Evolutionary conservation across 2,329 filamentous ascomycete genomes (phyloP), one percentile per base, ranked within the genome.

Genomic region (Huntiella savannae): DNA sequence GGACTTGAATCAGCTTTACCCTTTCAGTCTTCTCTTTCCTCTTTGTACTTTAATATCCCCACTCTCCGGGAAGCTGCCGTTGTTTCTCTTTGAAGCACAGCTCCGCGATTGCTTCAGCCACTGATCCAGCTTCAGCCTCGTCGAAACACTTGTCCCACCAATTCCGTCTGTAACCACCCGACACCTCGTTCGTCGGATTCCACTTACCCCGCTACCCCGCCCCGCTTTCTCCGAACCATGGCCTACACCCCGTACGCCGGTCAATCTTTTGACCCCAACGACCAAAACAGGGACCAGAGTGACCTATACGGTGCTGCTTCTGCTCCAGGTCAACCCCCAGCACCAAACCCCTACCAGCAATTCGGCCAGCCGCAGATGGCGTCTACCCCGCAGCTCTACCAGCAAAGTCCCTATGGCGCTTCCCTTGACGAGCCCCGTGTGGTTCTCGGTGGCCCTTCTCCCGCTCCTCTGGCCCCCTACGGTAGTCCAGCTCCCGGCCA

Each of bases 261-360:
- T 15, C 40, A 43, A 17, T 13, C 28, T 10, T 43, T 33, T 43
- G 40, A 33, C 32, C 32, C 40, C n/a, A 43, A 43, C 28, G 32
- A 43, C 11, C 40, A 22, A n/a, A 41, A 41, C 22, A 12, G 13
- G 22, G 19, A 41, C n/a, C 22, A 28, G 22, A 28, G 2, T 10
- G 10, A 10, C 22, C 22, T 2, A 28, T 28, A 28, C 22, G 22
- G 22, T 7, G 22, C 7, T 10, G 7, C 22, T 42, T 64, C 64
- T 49, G 59, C 66, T 49, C 77, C 77, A 58, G 66, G 71, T 49
- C 70, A 68, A 39, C 70, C 69, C 12, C 56, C 70, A 46, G 68
- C 69, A 34, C 63, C 66, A 43, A 66, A 70, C 48, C 70, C 67
- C 13, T 75, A 75, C 54, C 68, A 72, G 53, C 69, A 70, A 52